Conservation (phyloP, 179 eudicot genomes). For the Dionaea muscipula region DNA sequence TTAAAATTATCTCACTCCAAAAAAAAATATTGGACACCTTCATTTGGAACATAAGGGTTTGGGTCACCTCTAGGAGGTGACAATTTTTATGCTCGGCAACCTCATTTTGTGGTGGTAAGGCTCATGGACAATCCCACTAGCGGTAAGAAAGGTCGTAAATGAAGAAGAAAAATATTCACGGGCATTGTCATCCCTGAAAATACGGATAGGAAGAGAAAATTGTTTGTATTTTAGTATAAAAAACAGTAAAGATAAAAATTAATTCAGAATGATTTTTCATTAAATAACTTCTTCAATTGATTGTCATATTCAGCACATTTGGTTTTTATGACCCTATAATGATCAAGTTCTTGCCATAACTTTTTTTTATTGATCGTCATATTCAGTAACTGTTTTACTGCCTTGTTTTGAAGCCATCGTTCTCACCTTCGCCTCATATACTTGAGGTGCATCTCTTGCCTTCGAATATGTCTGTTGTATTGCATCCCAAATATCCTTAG, state of each 20-base stretch:
- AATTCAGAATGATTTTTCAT: background rate
- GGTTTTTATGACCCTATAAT: conserved; percentile 1
- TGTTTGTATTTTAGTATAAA: background rate
- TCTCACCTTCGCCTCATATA: background rate
- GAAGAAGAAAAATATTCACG: conserved; percentile 7
- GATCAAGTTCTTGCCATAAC: conserved; percentile 4
- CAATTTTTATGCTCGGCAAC: no score
- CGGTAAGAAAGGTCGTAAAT: no score
- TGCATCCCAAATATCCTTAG: background rate
- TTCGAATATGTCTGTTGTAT: background rate
- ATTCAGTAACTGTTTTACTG: background rate
- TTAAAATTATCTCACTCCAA: background rate
- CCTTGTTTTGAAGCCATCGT: background rate
- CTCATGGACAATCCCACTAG: background rate
- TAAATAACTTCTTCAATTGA: background rate
- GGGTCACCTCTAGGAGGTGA: no score
- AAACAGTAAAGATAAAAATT: background rate
- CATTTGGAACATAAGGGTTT: no score
- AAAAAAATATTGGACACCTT: background rate
- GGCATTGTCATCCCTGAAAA: background rate
- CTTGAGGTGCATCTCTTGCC: background rate
- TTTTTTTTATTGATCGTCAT: background rate
- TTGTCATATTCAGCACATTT: conserved; percentile 1
- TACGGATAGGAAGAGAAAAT: no score
- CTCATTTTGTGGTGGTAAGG: background rate